Conservation (phyloP, 805 yeast species). For the Wickerhamomyces sydowiorum region DNA sequence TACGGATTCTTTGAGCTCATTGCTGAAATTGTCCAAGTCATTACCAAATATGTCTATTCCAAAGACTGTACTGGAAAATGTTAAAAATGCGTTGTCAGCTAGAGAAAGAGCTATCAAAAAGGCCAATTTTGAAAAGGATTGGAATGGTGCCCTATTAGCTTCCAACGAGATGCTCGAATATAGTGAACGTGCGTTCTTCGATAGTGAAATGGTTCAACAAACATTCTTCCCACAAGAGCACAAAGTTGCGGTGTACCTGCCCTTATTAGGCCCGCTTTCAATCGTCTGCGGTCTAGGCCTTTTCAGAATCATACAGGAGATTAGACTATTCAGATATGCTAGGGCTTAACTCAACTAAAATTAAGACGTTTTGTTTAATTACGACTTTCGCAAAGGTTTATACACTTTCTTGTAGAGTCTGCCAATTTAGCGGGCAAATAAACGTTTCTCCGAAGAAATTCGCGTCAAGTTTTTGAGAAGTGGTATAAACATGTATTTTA, state of each 20-base stretch:
- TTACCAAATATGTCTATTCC: constrained; percentile 84
- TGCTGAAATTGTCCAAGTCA: constrained; percentile 60
- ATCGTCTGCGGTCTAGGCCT: constrained; percentile 55
- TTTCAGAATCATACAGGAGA: constrained; percentile 39
- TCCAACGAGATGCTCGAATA: constrained; percentile 40
- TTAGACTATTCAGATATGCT: constrained; percentile 13
- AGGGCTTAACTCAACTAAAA: constrained; percentile 3
- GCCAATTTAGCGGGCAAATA: too few species aligned
- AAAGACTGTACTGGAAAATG: constrained; percentile 54
- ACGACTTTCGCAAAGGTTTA: background rate
- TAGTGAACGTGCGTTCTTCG: constrained; percentile 76
- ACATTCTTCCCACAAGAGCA: constrained; percentile 95
- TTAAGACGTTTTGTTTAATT: background rate
- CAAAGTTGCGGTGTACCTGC: constrained; percentile 88
- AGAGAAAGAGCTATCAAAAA: constrained; percentile 25
- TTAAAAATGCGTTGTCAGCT: constrained; percentile 41
- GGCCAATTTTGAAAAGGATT: constrained; percentile 17
- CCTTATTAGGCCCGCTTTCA: constrained; percentile 79
- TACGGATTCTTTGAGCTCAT: constrained; percentile 64
- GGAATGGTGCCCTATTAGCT: constrained; percentile 48
- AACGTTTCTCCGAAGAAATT: too few species aligned
- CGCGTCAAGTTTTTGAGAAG: too few species aligned
- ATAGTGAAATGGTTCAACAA: constrained; percentile 92
- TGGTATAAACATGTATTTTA: too few species aligned
- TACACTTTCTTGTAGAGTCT: too few species aligned